phyloP scores from a whole-genome alignment of 2,329 filamentous ascomycete species.

The Hymenoscyphus infarciens region DNA sequence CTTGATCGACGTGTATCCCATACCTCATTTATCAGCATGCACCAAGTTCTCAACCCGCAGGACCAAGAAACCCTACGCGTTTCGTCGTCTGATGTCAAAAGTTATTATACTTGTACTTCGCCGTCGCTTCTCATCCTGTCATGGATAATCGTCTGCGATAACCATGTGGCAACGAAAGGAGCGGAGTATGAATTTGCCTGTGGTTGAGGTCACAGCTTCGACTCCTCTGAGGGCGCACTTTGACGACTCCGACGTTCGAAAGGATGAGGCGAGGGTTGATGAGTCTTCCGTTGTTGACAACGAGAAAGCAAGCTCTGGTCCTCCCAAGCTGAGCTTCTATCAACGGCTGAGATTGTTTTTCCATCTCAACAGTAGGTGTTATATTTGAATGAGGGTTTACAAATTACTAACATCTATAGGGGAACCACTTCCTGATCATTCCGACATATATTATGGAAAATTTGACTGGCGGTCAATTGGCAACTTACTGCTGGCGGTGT shows the following conservation, averaged over 20 bases:
- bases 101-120: constrained; percentile 9
- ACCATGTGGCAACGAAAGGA: constrained; percentile 11
- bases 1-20: constrained; percentile 4
- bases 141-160: constrained; percentile 7
- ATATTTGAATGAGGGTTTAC: not conserved
- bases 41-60: constrained; percentile 1
- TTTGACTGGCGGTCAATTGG: constrained; percentile 14
- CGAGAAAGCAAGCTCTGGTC: constrained; percentile 5
- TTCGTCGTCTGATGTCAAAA: constrained; percentile 12
- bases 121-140: constrained; percentile 5
- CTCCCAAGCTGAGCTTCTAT: constrained; percentile 1
- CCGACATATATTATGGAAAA: constrained; percentile 15
- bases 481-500: constrained; percentile 16
- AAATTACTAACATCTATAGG: constrained; percentile 4
- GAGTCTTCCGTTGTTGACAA: constrained; percentile 3
- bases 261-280: constrained; percentile 3
- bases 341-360: constrained; percentile 3
- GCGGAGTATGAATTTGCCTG: constrained; percentile 8
- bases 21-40: constrained; percentile 3
- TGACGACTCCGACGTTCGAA: constrained; percentile 10
- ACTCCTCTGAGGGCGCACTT: constrained; percentile 12
- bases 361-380: constrained; percentile 10
- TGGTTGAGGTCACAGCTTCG: constrained; percentile 11
- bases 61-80: constrained; percentile 13
- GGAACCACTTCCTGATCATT: constrained; percentile 11